Conservation (phyloP, 345 rosid species). For the Pistacia integerrima region DNA sequence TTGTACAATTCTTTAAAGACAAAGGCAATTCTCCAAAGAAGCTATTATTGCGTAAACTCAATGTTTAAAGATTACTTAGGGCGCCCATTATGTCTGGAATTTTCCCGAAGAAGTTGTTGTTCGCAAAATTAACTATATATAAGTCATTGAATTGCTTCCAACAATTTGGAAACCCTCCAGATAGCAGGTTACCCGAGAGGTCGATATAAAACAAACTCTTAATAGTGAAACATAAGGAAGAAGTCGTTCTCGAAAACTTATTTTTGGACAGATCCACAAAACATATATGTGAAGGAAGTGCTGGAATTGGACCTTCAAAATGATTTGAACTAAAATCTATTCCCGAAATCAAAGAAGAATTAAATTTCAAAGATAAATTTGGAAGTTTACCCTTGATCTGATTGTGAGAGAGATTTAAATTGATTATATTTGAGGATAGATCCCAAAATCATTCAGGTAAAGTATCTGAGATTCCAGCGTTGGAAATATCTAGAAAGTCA, state of each 20-base stretch:
- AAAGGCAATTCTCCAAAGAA: constrained; percentile 36
- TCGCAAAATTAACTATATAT: constrained; percentile 15
- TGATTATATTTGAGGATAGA: not conserved
- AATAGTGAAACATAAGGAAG: not conserved
- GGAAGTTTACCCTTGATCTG: not conserved
- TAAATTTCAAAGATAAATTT: not conserved
- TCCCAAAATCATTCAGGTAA: not conserved
- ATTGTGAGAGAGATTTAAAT: not conserved
- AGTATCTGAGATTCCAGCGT: not conserved
- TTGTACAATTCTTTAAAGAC: constrained; percentile 26
- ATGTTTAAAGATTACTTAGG: constrained; percentile 25
- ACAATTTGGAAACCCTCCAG: constrained; percentile 32
- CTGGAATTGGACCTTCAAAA: not conserved
- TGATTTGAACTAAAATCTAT: constrained; percentile 7
- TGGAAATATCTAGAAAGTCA: not conserved
- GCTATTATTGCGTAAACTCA: constrained; percentile 34
- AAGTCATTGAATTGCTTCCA: not conserved
- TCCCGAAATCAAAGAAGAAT: not conserved
- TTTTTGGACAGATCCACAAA: not conserved
- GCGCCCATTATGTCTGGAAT: constrained; percentile 27
- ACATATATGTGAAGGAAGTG: not conserved
- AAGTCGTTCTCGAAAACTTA: not conserved
- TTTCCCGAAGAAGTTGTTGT: constrained; percentile 25
- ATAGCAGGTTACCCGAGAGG: constrained; percentile 36
- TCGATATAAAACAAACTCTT: constrained; percentile 31